Percentiles rank a stretch among this genome's conserved stretches.
Evolutionary conservation across 345 rosid species (phyloP).

Genomic region (Linum lewisii): DNA sequence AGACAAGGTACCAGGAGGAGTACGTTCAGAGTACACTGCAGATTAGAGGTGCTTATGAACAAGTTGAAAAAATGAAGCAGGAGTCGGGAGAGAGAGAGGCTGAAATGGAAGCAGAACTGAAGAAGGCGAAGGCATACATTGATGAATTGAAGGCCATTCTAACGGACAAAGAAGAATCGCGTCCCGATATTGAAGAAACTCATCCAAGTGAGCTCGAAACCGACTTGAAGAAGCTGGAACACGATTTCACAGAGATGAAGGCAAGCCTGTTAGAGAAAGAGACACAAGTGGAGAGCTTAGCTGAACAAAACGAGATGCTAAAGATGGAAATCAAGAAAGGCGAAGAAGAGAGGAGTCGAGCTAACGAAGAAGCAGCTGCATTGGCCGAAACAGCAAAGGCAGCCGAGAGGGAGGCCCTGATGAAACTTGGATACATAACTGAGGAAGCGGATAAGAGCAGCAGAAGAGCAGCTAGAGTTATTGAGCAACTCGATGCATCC

Average conservation of each 20-base stretch:
- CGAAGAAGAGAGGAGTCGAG: slow-evolving; percentile 42
- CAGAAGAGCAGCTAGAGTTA: slow-evolving; percentile 48
- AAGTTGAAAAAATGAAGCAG: slow-evolving; percentile 43
- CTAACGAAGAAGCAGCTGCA: slow-evolving; percentile 27
- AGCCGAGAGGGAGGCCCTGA: slow-evolving; percentile 55
- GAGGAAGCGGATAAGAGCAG: slow-evolving; percentile 74
- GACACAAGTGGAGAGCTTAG: slow-evolving; percentile 33
- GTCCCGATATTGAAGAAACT: too few relatives aligned
- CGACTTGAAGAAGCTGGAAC: slow-evolving; percentile 49
- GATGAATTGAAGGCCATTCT: slow-evolving; percentile 19
- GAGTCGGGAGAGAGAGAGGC: slow-evolving; percentile 50
- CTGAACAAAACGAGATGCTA: slow-evolving; percentile 47
- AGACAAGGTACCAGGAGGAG: slow-evolving; percentile 79
- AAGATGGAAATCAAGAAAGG: slow-evolving; percentile 37
- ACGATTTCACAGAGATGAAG: slow-evolving; percentile 41
- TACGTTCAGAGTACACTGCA: slow-evolving; percentile 79
- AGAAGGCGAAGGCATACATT: slow-evolving; percentile 29
- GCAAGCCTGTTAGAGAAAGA: slow-evolving; percentile 43
- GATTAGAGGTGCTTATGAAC: slow-evolving; percentile 75
- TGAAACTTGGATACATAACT: slow-evolving; percentile 39
- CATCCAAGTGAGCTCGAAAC: slow-evolving; percentile 25
- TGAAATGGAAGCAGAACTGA: slow-evolving; percentile 43
- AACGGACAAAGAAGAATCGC: background rate
- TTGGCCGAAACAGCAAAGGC: slow-evolving; percentile 40
- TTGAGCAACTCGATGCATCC: slow-evolving; percentile 67